phyloP scores from a whole-genome alignment of 257 asterid species.

The Leptodermis oblonga region DNA sequence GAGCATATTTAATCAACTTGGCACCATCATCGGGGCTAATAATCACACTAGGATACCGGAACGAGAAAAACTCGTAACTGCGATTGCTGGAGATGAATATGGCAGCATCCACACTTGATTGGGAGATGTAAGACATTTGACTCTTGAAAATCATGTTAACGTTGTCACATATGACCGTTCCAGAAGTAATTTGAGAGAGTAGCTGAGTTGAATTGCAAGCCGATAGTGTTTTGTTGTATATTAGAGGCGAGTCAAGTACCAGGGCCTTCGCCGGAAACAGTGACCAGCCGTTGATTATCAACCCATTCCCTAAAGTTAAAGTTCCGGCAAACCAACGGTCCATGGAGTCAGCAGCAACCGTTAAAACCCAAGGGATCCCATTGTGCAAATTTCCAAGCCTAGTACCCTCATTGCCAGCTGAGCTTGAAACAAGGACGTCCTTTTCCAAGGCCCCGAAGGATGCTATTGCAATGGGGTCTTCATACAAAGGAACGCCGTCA shows the following conservation, averaged over 20 bases:
- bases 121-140: conserved; percentile 4
- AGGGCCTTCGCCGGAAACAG: conserved; percentile 23
- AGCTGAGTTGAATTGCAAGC: no score
- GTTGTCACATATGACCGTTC: conserved; percentile 23
- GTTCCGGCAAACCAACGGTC: conserved; percentile 37
- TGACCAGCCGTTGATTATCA: conserved; percentile 27
- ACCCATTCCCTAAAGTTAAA: conserved; percentile 29
- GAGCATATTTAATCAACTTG: conserved; percentile 15
- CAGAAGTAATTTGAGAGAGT: conserved; percentile 7
- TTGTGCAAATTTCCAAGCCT: conserved; percentile 17
- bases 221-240: conserved; percentile 27
- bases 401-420: conserved; percentile 26
- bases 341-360: conserved; percentile 26
- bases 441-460: conserved; percentile 39
- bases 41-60: conserved; percentile 11
- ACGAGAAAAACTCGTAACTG: not conserved
- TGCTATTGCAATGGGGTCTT: conserved; percentile 36
- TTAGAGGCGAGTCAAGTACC: conserved; percentile 11
- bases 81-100: conserved; percentile 2
- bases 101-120: conserved; percentile 9
- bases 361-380: conserved; percentile 40
- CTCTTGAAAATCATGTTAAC: not conserved
- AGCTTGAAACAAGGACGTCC: conserved; percentile 29
- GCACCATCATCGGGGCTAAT: conserved; percentile 16
- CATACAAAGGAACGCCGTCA: conserved; percentile 15